Percentiles rank a stretch among this genome's conserved stretches.
Conservation (phyloP, 1,284 basidiomycete genomes). For the Pascua sp. region DNA sequence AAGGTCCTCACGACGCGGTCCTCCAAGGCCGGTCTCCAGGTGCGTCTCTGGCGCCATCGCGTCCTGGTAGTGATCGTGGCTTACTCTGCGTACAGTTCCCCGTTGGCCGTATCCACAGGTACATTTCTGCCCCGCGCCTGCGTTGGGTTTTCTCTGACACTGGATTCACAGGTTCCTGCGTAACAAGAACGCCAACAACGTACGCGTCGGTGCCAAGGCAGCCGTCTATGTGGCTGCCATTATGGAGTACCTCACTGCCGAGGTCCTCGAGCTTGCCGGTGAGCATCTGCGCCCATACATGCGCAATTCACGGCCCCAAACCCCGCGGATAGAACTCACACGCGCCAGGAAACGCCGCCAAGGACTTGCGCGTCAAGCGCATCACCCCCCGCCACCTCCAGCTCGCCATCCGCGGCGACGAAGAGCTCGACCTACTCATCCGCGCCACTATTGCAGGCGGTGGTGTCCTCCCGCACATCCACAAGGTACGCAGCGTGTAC, state of each 20-base stretch:
- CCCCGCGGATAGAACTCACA: neutral
- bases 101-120: conserved; percentile 48
- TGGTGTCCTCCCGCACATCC: conserved; percentile 94
- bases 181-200: conserved; percentile 85
- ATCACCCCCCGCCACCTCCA: conserved; percentile 79
- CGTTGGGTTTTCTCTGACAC: neutral
- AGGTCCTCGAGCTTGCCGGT: conserved; percentile 53
- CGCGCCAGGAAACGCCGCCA: conserved; percentile 81
- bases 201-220: conserved; percentile 54
- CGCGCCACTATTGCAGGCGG: conserved; percentile 64
- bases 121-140: neutral
- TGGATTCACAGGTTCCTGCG: conserved; percentile 72
- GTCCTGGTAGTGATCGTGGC: neutral
- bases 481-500: conserved; percentile 60
- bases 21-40: conserved; percentile 79
- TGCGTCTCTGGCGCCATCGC: conserved; percentile 46
- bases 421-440: conserved; percentile 57
- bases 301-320: no score
- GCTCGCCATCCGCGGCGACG: conserved; percentile 84
- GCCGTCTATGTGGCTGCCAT: conserved; percentile 51
- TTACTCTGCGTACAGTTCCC: conserved; percentile 34
- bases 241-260: conserved; percentile 52
- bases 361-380: conserved; percentile 92
- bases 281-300: conserved; percentile 8
- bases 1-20: conserved; percentile 65